Evolutionary conservation across 176 grass and related monocot genomes (phyloP).

Genomic region (Echinochloa phyllopogon): DNA sequence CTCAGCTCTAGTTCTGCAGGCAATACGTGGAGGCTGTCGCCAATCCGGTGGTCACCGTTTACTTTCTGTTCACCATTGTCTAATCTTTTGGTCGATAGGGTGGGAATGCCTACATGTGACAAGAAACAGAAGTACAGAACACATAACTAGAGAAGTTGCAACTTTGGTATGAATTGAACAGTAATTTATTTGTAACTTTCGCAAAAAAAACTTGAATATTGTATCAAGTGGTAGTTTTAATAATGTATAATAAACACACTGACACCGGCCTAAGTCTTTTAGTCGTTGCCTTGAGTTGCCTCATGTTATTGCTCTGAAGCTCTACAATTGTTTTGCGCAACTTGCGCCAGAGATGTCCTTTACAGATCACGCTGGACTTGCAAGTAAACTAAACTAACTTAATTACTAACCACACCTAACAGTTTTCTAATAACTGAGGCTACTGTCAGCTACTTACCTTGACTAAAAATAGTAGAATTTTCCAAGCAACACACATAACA

Average conservation of each 20-base stretch:
- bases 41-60: constrained; percentile 16
- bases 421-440: neutral
- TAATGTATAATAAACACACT: neutral
- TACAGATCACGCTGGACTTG: neutral
- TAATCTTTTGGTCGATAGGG: constrained; percentile 13
- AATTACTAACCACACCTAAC: neutral
- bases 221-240: neutral
- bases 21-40: constrained; percentile 31
- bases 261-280: neutral
- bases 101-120: constrained; percentile 56
- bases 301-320: neutral
- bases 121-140: neutral
- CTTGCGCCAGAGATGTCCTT: neutral
- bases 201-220: neutral
- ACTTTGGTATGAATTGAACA: neutral
- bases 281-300: neutral
- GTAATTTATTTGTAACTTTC: neutral
- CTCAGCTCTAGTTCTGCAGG: constrained; percentile 43
- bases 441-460: neutral
- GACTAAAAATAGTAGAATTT: too few relatives aligned
- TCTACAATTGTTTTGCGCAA: neutral
- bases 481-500: too few relatives aligned
- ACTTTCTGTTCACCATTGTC: neutral
- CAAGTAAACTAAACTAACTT: neutral
- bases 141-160: neutral